Conservation (phyloP, 805 yeast genomes). For the Ogataea kodamae region DNA sequence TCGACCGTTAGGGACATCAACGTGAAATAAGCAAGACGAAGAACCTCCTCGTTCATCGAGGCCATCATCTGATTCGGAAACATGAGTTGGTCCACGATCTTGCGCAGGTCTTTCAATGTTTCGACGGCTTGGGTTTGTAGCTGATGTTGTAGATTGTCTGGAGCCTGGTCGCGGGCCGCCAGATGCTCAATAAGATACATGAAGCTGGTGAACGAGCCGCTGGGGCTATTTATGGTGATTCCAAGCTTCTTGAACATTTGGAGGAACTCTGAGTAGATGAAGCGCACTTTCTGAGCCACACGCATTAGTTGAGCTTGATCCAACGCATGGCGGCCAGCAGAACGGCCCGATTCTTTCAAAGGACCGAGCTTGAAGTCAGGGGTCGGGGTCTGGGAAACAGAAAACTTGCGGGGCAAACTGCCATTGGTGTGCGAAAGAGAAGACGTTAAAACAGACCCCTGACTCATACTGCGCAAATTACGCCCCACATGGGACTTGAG, state of each 20-base stretch:
- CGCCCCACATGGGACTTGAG: conserved; percentile 21
- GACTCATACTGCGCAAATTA: conserved; percentile 17
- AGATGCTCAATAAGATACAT: conserved; percentile 19
- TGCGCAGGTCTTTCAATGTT: conserved; percentile 23
- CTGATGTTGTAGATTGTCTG: conserved; percentile 15
- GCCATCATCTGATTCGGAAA: conserved; percentile 10
- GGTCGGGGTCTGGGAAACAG: conserved; percentile 14
- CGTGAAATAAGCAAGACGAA: conserved; percentile 28
- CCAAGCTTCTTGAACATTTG: conserved; percentile 17
- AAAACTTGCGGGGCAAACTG: conserved; percentile 17
- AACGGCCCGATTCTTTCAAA: conserved; percentile 14
- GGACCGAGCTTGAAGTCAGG: conserved; percentile 15
- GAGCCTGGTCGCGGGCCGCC: conserved; percentile 12
- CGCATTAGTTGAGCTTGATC: conserved; percentile 15
- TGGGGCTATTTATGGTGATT: conserved; percentile 10
- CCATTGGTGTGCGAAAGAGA: conserved; percentile 8
- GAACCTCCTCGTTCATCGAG: conserved; percentile 14
- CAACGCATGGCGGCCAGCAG: conserved; percentile 4
- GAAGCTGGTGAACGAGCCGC: conserved; percentile 18
- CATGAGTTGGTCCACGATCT: conserved; percentile 17
- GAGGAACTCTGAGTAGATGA: conserved; percentile 22
- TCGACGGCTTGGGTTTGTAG: conserved; percentile 19
- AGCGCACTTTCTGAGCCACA: conserved; percentile 23
- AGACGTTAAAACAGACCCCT: conserved; percentile 8
- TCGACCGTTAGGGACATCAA: conserved; percentile 31